These are phyloP conservation scores for Ramalina intermedia DNA, from an alignment of 495 filamentous ascomycete species.

Conservation along the genomic window DNA sequence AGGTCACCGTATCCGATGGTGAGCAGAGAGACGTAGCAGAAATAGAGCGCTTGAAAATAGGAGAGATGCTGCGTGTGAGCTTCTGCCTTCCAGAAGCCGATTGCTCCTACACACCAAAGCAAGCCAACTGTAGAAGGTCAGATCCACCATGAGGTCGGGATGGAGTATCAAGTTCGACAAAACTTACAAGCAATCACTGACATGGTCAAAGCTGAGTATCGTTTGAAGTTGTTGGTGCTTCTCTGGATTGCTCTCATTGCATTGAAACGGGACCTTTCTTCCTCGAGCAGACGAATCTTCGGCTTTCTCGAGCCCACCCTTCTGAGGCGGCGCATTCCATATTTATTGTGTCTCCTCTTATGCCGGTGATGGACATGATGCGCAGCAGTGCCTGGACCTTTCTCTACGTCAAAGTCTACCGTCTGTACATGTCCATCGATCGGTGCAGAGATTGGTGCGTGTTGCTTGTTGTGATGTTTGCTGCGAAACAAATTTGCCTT, in stretches of 20 bases:
- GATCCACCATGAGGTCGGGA: slow-evolving; percentile 13
- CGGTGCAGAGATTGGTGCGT: slow-evolving; percentile 7
- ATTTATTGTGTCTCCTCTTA: background rate
- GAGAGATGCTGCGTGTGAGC: slow-evolving; percentile 40
- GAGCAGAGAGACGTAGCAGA: slow-evolving; percentile 64
- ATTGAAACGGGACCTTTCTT: slow-evolving; percentile 57
- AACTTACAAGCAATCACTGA: slow-evolving; percentile 44
- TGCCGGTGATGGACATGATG: background rate
- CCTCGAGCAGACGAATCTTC: slow-evolving; percentile 24
- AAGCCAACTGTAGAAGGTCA: slow-evolving; percentile 20
- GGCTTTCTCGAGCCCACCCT: slow-evolving; percentile 11
- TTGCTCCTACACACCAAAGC: slow-evolving; percentile 72
- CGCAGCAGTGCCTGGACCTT: background rate
- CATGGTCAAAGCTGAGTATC: slow-evolving; percentile 56
- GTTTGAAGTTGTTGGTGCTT: slow-evolving; percentile 43
- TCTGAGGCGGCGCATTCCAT: slow-evolving; percentile 4
- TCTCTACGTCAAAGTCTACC: slow-evolving; percentile 6
- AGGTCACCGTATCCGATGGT: slow-evolving; percentile 89
- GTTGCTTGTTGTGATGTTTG: background rate
- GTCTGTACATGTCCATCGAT: slow-evolving; percentile 4
- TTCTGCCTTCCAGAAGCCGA: slow-evolving; percentile 54
- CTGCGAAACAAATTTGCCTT: slow-evolving; percentile 1
- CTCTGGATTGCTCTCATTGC: slow-evolving; percentile 71
- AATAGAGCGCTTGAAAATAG: slow-evolving; percentile 74
- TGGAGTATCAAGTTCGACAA: background rate